Conservation (phyloP, 1,139 yeast species). For the Hyphopichia wangnamkhiaoensis region DNA sequence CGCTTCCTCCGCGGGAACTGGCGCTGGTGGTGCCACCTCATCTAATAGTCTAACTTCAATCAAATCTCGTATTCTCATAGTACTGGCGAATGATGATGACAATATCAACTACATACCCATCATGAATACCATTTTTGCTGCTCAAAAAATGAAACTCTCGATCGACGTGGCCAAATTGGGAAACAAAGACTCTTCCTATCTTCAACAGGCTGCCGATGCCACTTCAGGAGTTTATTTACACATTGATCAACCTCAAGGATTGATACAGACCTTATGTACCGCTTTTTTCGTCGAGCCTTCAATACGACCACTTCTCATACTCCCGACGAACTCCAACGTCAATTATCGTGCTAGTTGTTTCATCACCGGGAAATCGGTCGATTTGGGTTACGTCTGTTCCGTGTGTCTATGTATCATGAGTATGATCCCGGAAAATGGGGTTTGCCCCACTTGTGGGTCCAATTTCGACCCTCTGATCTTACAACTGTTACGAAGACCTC, state of each 20-base stretch:
- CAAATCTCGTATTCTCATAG: slow-evolving; percentile 71
- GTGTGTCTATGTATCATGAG: slow-evolving; percentile 84
- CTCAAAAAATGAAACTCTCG: slow-evolving; percentile 87
- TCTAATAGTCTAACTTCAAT: slow-evolving; percentile 37
- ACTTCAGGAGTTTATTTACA: slow-evolving; percentile 87
- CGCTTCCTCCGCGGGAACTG: too few relatives aligned
- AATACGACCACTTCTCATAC: slow-evolving; percentile 67
- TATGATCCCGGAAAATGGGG: slow-evolving; percentile 60
- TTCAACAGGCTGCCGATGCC: slow-evolving; percentile 96
- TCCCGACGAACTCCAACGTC: slow-evolving; percentile 84
- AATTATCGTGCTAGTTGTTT: slow-evolving; percentile 96
- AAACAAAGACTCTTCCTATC: slow-evolving; percentile 66
- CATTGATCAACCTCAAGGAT: slow-evolving; percentile 72
- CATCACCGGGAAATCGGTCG: slow-evolving; percentile 83
- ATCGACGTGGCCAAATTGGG: slow-evolving; percentile 90
- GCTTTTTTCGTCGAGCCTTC: slow-evolving; percentile 85
- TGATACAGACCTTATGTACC: slow-evolving; percentile 63
- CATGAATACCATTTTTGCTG: slow-evolving; percentile 95
- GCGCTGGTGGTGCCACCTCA: slow-evolving; percentile 11
- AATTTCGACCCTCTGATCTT: slow-evolving; percentile 53
- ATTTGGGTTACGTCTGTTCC: slow-evolving; percentile 92
- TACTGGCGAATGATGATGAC: slow-evolving; percentile 76
- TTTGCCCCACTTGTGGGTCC: slow-evolving; percentile 55
- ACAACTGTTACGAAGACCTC: slow-evolving; percentile 47
- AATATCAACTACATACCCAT: slow-evolving; percentile 85